Percentiles rank a stretch among this genome's conserved stretches.
Conservation (phyloP, 1,284 basidiomycete genomes). For the Trametes hirsuta region DNA sequence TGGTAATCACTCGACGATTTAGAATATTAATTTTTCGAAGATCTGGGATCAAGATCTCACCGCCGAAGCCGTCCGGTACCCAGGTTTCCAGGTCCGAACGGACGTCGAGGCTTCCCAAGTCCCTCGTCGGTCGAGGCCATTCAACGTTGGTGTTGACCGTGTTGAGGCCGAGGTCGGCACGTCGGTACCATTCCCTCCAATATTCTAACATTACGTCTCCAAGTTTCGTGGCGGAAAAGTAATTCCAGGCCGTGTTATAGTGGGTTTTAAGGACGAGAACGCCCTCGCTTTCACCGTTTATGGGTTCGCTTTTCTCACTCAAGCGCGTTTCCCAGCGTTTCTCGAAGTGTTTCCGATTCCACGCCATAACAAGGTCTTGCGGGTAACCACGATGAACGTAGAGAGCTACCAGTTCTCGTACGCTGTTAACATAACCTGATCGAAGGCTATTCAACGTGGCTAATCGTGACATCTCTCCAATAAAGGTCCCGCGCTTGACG, state of each 20-base stretch:
- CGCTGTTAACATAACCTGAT: neutral
- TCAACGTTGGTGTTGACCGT: neutral
- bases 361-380: neutral
- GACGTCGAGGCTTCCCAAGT: neutral
- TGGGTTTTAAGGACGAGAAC: conserved; percentile 1
- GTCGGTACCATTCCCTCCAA: conserved; percentile 1
- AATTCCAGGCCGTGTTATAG: conserved; percentile 4
- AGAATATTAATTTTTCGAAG: too few relatives aligned
- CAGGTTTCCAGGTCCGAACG: neutral
- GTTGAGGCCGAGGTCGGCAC: neutral
- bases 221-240: conserved; percentile 2
- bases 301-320: neutral
- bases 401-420: neutral
- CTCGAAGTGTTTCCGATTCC: neutral
- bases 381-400: conserved; percentile 3
- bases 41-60: too few relatives aligned
- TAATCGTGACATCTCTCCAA: conserved; percentile 6
- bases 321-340: conserved; percentile 7
- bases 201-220: neutral
- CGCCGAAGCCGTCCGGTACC: too few relatives aligned
- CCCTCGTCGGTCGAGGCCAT: neutral
- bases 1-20: too few relatives aligned
- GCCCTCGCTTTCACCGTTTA: too few relatives aligned
- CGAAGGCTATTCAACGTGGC: neutral
- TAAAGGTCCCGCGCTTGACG: conserved; percentile 4